Conservation (phyloP, 2,329 filamentous ascomycete genomes). For the Colletotrichum gloeosporioides region DNA sequence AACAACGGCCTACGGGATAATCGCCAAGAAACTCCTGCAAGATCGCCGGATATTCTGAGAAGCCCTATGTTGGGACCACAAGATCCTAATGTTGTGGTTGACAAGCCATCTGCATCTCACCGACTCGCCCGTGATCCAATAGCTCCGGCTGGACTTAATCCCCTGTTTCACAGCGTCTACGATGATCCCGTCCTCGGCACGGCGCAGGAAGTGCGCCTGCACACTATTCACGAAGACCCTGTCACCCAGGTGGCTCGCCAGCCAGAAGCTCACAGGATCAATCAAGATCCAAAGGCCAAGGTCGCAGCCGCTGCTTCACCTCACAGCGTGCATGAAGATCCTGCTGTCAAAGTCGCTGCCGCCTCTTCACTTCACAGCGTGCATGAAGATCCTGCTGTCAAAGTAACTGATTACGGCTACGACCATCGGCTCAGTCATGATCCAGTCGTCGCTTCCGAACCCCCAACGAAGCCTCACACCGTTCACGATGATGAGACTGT, state of each 20-base stretch:
- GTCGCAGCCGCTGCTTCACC: neutral
- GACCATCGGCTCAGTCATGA: constrained; percentile 9
- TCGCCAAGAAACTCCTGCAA: constrained; percentile 9
- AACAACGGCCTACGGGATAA: neutral
- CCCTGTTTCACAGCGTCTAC: neutral
- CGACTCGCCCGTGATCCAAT: constrained; percentile 4
- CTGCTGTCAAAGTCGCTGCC: neutral
- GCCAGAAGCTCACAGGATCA: neutral
- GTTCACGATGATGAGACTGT: neutral
- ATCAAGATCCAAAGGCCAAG: neutral
- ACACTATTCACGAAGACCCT: constrained; percentile 7
- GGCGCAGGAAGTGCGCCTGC: constrained; percentile 3
- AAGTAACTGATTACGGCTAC: neutral
- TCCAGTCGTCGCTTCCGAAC: neutral
- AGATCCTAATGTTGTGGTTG: neutral
- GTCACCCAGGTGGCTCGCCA: neutral
- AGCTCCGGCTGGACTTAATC: neutral
- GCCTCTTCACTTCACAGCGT: neutral
- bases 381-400: neutral
- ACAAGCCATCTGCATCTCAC: neutral
- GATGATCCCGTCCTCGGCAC: constrained; percentile 1
- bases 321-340: neutral
- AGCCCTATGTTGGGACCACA: neutral
- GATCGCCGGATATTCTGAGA: neutral
- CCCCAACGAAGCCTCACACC: neutral